These are phyloP conservation scores for Exidia glandulosa DNA, from an alignment of 768 basidiomycete species.

Conservation along the genomic window DNA sequence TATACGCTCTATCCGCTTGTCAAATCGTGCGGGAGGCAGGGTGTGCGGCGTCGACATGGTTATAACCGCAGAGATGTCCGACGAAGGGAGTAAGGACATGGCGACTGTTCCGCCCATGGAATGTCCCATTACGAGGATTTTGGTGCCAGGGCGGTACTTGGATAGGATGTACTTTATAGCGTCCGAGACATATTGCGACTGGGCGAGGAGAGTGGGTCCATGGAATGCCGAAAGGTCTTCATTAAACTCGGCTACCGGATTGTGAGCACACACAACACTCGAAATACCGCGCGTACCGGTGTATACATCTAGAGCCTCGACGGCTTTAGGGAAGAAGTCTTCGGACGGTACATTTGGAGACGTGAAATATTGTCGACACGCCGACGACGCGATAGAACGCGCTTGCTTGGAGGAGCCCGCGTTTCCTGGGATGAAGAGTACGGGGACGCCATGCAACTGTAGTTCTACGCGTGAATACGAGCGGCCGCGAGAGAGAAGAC, in stretches of 20 bases:
- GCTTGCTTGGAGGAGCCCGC: conserved; percentile 92
- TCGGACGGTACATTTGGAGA: conserved; percentile 44
- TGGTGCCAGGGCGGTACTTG: conserved; percentile 51
- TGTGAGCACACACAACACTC: not conserved
- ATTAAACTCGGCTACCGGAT: conserved; percentile 77
- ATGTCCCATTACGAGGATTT: conserved; percentile 76
- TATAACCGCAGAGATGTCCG: conserved; percentile 62
- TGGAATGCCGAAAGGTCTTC: conserved; percentile 96
- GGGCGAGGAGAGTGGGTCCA: conserved; percentile 73
- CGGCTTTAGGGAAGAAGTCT: conserved; percentile 37
- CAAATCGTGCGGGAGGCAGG: conserved; percentile 81
- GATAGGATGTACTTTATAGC: conserved; percentile 73
- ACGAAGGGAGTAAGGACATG: conserved; percentile 59
- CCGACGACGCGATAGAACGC: conserved; percentile 89
- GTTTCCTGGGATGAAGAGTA: conserved; percentile 94
- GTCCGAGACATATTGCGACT: conserved; percentile 61
- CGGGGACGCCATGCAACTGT: conserved; percentile 54
- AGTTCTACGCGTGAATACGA: not conserved
- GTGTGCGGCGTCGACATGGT: conserved; percentile 96
- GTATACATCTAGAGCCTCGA: conserved; percentile 72
- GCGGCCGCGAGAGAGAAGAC: not conserved
- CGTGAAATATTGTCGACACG: conserved; percentile 66
- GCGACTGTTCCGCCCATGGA: conserved; percentile 98
- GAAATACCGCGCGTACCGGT: conserved; percentile 41
- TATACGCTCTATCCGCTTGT: conserved; percentile 64